Evolutionary conservation across 2,329 filamentous ascomycete genomes (phyloP).

Genomic region (Chlorencoelia australis): DNA sequence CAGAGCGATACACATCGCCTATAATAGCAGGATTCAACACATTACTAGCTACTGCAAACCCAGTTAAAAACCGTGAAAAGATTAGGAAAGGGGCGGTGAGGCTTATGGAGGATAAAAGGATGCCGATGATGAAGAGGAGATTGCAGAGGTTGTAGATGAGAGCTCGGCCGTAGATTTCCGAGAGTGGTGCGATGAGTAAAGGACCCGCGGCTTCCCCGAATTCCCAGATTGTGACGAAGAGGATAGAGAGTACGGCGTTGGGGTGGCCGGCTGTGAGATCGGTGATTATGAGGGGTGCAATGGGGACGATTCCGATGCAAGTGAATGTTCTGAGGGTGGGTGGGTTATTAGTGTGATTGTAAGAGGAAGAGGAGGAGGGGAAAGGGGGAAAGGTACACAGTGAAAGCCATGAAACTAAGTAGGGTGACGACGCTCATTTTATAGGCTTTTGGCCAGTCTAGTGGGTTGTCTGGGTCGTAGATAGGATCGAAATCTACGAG

Average conservation of each 20-base stretch:
- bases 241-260: constrained; percentile 10
- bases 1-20: constrained; percentile 36
- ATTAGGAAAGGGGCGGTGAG: constrained; percentile 35
- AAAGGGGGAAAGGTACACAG: constrained; percentile 35
- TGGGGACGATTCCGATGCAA: constrained; percentile 44
- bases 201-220: constrained; percentile 37
- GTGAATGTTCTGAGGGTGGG: constrained; percentile 40
- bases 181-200: constrained; percentile 35
- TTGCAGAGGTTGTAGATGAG: constrained; percentile 35
- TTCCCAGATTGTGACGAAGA: constrained; percentile 39
- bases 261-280: constrained; percentile 31
- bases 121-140: constrained; percentile 41
- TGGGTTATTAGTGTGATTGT: background rate
- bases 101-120: constrained; percentile 34
- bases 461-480: constrained; percentile 40
- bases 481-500: constrained; percentile 36
- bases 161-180: constrained; percentile 34
- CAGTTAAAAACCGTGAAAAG: constrained; percentile 27
- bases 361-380: background rate
- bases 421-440: constrained; percentile 45
- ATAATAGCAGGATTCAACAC: constrained; percentile 35
- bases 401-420: constrained; percentile 44
- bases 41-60: constrained; percentile 19
- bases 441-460: constrained; percentile 41
- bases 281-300: constrained; percentile 40